Evolutionary conservation across 352 stramenopile genomes (phyloP).

Genomic region (Elongisporangium anandrum): DNA sequence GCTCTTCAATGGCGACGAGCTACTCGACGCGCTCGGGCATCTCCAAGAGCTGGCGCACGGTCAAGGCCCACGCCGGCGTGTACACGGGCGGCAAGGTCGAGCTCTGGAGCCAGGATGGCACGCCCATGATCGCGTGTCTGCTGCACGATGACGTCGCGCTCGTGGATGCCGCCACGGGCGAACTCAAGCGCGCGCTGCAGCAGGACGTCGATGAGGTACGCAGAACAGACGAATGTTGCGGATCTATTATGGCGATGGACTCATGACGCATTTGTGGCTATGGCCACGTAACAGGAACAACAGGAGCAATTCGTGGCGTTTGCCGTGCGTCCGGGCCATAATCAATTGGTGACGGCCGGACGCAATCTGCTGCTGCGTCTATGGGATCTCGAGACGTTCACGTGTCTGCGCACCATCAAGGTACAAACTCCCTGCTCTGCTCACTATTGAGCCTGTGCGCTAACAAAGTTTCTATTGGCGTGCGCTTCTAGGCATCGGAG

Average conservation of each 20-base stretch:
- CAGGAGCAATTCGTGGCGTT: constrained; percentile 86
- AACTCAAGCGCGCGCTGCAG: constrained; percentile 70
- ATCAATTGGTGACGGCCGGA: constrained; percentile 82
- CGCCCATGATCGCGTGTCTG: constrained; percentile 63
- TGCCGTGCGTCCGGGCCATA: constrained; percentile 57
- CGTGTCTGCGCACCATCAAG: constrained; percentile 78
- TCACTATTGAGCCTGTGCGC: background rate
- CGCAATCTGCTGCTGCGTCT: constrained; percentile 82
- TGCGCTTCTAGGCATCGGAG: constrained; percentile 30
- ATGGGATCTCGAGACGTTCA: constrained; percentile 82
- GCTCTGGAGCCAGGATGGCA: constrained; percentile 32
- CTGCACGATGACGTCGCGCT: constrained; percentile 82
- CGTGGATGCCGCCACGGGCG: constrained; percentile 62
- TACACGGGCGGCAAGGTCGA: constrained; percentile 83
- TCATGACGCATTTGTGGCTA: background rate
- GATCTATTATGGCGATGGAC: no score
- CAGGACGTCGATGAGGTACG: constrained; percentile 58
- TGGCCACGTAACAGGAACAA: constrained; percentile 39
- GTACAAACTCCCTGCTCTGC: constrained; percentile 10
- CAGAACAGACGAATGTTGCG: no score
- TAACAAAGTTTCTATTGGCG: background rate
- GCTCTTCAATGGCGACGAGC: constrained; percentile 15
- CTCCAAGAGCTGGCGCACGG: constrained; percentile 75
- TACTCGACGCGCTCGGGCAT: constrained; percentile 67
- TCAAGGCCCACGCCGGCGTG: constrained; percentile 73